These are phyloP conservation scores for Chaetomium tenue DNA, from an alignment of 495 filamentous ascomycete species.

Conservation along the genomic window DNA sequence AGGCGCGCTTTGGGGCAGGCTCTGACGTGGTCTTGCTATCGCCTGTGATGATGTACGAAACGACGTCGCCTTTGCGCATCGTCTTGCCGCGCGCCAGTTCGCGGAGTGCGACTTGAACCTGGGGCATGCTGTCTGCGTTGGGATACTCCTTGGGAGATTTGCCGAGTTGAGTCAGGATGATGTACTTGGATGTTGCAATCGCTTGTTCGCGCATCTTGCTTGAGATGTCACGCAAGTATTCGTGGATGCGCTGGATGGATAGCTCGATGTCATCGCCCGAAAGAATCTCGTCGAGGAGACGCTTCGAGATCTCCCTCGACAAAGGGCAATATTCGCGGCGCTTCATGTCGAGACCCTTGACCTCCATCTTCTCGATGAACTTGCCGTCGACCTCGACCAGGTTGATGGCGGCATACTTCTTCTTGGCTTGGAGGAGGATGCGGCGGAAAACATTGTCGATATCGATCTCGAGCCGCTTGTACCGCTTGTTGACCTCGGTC, in stretches of 20 bases:
- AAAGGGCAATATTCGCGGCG: slow-evolving; percentile 92
- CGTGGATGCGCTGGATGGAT: slow-evolving; percentile 85
- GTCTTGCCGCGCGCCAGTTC: slow-evolving; percentile 83
- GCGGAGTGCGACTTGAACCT: slow-evolving; percentile 88
- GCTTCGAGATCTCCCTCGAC: slow-evolving; percentile 86
- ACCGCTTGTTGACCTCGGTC: slow-evolving; percentile 77
- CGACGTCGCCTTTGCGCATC: slow-evolving; percentile 89
- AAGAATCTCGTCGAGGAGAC: slow-evolving; percentile 83
- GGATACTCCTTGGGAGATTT: slow-evolving; percentile 92
- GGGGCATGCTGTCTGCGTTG: slow-evolving; percentile 91
- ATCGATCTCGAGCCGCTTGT: slow-evolving; percentile 89
- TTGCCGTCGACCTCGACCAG: slow-evolving; percentile 86
- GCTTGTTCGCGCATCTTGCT: slow-evolving; percentile 75
- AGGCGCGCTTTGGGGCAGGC: slow-evolving; percentile 79
- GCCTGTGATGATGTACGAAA: slow-evolving; percentile 89
- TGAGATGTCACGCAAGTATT: slow-evolving; percentile 80
- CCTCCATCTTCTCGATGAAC: slow-evolving; percentile 89
- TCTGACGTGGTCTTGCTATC: slow-evolving; percentile 70
- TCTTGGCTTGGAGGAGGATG: slow-evolving; percentile 92
- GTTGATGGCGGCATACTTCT: slow-evolving; percentile 98
- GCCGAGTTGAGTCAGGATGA: slow-evolving; percentile 95
- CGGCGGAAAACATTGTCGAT: slow-evolving; percentile 97
- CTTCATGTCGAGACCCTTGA: slow-evolving; percentile 98
- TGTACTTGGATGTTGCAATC: slow-evolving; percentile 80
- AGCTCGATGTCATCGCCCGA: slow-evolving; percentile 90